phyloP scores from a whole-genome alignment of 225 moss, liverwort and hornwort genomes.

The Physcomitrium patens region DNA sequence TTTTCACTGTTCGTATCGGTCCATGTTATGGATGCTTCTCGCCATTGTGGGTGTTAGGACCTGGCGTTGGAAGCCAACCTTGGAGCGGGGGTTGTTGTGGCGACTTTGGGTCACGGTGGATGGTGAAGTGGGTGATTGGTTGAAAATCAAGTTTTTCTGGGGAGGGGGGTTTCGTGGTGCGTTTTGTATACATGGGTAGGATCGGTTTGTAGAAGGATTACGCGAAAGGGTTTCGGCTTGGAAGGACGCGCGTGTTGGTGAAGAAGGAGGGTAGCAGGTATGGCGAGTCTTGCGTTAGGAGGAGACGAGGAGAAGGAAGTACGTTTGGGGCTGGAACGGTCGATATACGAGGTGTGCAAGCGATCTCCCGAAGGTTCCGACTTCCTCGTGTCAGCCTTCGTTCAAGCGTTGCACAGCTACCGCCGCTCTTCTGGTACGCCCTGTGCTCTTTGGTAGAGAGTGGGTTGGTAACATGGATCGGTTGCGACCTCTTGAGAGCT shows the following conservation, averaged over 20 bases:
- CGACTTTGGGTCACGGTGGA: too few species aligned
- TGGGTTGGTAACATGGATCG: not conserved
- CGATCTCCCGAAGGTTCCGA: constrained; percentile 58
- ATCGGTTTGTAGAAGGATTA: not conserved
- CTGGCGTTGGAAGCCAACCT: too few species aligned
- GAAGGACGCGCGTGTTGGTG: not conserved
- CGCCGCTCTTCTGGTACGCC: constrained; percentile 61
- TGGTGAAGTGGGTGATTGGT: too few species aligned
- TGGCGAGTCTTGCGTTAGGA: constrained; percentile 14
- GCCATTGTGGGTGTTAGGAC: too few species aligned
- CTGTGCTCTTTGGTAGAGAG: not conserved
- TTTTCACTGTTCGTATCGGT: too few species aligned
- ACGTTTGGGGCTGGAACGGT: constrained; percentile 45
- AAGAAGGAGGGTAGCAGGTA: not conserved
- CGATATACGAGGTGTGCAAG: constrained; percentile 48
- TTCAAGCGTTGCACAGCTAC: constrained; percentile 64
- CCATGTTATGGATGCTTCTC: too few species aligned
- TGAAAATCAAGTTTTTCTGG: too few species aligned
- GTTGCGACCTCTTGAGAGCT: too few species aligned
- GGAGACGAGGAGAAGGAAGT: constrained; percentile 12
- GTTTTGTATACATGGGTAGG: too few species aligned
- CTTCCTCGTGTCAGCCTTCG: constrained; percentile 59
- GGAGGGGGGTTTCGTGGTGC: too few species aligned
- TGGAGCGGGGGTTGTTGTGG: too few species aligned
- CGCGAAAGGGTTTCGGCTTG: not conserved